A percentile compares a stretch with the other conserved stretches of the same genome.
phyloP scores from a whole-genome alignment of 2,329 filamentous ascomycete genomes.

The Leptographium lundbergii region DNA sequence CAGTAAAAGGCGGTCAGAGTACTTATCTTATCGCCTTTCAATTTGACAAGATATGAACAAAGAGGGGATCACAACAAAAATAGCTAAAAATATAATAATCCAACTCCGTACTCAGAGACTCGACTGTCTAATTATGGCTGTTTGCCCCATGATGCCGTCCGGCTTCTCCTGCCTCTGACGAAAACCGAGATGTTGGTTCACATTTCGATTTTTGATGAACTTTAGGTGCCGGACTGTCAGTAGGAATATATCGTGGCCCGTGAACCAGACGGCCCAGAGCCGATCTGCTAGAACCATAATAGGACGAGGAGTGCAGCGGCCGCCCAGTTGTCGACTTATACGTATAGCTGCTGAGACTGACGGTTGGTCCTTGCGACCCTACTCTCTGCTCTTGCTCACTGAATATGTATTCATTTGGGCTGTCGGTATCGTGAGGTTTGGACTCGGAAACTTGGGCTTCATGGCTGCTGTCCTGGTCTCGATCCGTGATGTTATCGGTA shows the following conservation, averaged over 20 bases:
- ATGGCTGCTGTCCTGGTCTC: background rate
- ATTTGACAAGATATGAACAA: too few species aligned
- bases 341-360: background rate
- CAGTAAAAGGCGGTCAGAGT: background rate
- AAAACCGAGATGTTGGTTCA: background rate
- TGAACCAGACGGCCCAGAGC: background rate
- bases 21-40: background rate
- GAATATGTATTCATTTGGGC: conserved; percentile 15
- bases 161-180: background rate
- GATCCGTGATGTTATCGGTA: too few species aligned
- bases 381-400: conserved; percentile 18
- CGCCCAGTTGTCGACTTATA: background rate
- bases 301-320: background rate
- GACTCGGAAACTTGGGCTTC: background rate
- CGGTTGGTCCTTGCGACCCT: background rate
- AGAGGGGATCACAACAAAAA: too few species aligned
- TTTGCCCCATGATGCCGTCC: background rate
- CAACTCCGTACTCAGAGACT: too few species aligned
- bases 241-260: background rate
- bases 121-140: background rate
- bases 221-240: background rate
- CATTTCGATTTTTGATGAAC: background rate
- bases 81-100: too few species aligned
- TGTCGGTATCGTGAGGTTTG: background rate
- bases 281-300: background rate